Evolutionary conservation across 1,284 basidiomycete species (phyloP), one percentile per base, ranked within the genome.

Genomic region (Cutaneotrichosporon sp.): DNA sequence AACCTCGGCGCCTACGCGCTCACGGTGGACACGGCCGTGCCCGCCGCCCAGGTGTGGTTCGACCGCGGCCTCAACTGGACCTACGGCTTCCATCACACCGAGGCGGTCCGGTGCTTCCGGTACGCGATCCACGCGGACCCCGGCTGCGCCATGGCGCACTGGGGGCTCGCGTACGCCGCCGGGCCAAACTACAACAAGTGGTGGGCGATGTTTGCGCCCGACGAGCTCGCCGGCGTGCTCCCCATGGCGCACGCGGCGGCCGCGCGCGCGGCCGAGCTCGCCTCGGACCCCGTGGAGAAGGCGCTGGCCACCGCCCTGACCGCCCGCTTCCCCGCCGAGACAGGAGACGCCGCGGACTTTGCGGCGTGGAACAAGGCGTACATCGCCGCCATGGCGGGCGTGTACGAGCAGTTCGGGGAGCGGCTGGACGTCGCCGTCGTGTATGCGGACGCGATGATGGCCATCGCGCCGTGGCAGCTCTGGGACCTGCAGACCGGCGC

Each of bases 131-230:
- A 56, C 6, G 62, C 62, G 33, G 76, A 78, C 59, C 65, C 66
- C 2, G 7, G 49, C 3, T 71, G 67, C 29, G 67, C 68, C 10
- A 72, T 76, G 67, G 72, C 68, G 6, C 68, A 72, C 46, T 78
- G 76, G 76, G 76, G 73, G 2, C 50, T 75, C 18, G 73, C 73
- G 3, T 77, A 76, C 46, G 67, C 73, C 18, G 54, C 63, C 0
- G 75, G 75, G 18, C 72, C 74, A 1, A 77, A 78, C 50, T 78
- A 78, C 67, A 77, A 77, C 68, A 74, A 75, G 63, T 51, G 66
- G 2, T 77, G 66, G 59, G 61, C 64, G 29, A 36, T 60, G 49
- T 68, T 67, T 31, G 63, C 68, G 58, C 27, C 33, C 36, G 63
- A 55, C 6, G 69, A 70, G n/a, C 49, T 70, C 31, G 34, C 43